Base-by-base conservation (phyloP, 2,329 filamentous ascomycete genomes). In the Alternaria viburni region DNA sequence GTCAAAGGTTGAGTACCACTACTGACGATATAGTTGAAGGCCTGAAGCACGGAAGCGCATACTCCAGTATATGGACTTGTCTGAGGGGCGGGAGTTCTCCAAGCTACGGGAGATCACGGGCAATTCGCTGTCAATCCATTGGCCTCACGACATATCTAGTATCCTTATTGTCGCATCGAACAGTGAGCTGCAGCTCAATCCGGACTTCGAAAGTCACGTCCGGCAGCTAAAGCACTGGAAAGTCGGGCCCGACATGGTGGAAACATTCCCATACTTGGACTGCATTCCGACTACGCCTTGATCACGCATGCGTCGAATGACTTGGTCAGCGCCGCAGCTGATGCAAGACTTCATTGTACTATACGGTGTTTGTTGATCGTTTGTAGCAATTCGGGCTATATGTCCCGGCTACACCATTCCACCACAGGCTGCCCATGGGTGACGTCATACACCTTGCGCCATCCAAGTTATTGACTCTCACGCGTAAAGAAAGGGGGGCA, bases 71-170 rank as follows among this genome's bases (percentile, higher is more conserved):
- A 41, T 41, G 36, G 36, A 41, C 5, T 41, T 41, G 36, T 41
- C 36, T 41, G 62, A 59, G 21, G 58, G 61, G 57, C 62, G 59
- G n/a, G 49, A 62, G 45, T 59, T 44, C 28, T 52, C 58, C 11
- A 30, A 59, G 11, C 62, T 59, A 21, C 28, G 56, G 10, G 30
- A 23, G 10, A 45, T 65, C 21, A 32, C 36, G 7, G 62, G 54
- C 49, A 30, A 57, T 12, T 32, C 54, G 25, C 21, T 59, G 2
- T 62, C 44, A 12, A 54, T 65, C 30, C 61, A 65, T 50, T 65
- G 62, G 62, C 62, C 62, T 5, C 30, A 62, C 17, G 62, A 50
- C 23, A 13, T n/a, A 46, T 47, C 11, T 6, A 41, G 36, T 41
- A 41, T 41, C 3, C 36, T 41, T 9, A 11, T 41, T 5, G 36